Conservation (phyloP, 371 early-diverging fungal genomes). For the Mortierella sp. region DNA sequence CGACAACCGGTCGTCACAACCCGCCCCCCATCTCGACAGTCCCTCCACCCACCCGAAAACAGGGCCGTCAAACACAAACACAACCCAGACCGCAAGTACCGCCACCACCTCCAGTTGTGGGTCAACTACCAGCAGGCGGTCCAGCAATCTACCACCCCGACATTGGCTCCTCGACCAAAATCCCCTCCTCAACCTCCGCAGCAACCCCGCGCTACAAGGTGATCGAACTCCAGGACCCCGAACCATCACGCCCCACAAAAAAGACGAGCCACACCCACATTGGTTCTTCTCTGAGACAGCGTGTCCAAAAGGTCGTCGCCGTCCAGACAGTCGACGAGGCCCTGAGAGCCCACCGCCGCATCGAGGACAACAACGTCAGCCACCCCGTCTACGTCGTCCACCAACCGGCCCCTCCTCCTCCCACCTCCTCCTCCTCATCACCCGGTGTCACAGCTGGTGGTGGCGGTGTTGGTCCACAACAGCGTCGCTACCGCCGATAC, state of each 20-base stretch:
- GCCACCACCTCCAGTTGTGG: background rate
- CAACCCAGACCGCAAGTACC: background rate
- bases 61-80: background rate
- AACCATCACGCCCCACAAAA: background rate
- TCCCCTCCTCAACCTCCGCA: background rate
- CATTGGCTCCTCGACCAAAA: background rate
- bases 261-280: background rate
- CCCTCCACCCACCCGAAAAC: background rate
- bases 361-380: conserved; percentile 34
- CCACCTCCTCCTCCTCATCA: too few species aligned
- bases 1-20: background rate
- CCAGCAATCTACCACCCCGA: conserved; percentile 14
- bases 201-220: conserved; percentile 3
- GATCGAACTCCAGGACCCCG: background rate
- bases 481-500: background rate
- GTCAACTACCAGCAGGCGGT: conserved; percentile 2
- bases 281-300: conserved; percentile 15
- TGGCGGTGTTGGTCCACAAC: too few species aligned
- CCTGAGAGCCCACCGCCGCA: background rate
- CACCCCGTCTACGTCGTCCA: conserved; percentile 36
- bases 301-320: conserved; percentile 30
- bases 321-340: conserved; percentile 34
- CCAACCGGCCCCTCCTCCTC: background rate
- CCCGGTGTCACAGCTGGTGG: too few species aligned
- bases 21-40: conserved; percentile 3